These are phyloP conservation scores for Pseudocercospora pini-densiflorae DNA, from an alignment of 2,329 filamentous ascomycete species.

Conservation along the genomic window DNA sequence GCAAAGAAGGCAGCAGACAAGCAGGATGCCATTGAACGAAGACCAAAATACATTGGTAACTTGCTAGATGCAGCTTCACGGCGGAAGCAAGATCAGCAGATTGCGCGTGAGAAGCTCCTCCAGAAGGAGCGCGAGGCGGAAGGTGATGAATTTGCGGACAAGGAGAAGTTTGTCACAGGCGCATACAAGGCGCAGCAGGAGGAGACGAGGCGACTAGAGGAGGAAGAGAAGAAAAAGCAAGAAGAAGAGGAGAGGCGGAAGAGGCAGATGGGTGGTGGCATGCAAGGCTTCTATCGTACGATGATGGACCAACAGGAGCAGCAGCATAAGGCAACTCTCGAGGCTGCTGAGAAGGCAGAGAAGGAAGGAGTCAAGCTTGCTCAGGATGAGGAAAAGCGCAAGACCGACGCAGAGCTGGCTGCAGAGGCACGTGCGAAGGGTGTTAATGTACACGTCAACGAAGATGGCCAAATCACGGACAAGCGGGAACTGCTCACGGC, in stretches of 20 bases:
- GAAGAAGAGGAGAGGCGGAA: constrained; percentile 70
- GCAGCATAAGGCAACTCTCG: constrained; percentile 70
- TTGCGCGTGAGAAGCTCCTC: constrained; percentile 80
- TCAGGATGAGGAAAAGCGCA: constrained; percentile 42
- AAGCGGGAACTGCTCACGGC: constrained; percentile 79
- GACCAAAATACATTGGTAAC: constrained; percentile 78
- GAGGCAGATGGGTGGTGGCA: constrained; percentile 61
- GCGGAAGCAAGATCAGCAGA: constrained; percentile 75
- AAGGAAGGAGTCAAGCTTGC: constrained; percentile 39
- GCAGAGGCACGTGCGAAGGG: constrained; percentile 68
- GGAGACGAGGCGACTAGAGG: constrained; percentile 71
- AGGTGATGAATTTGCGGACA: constrained; percentile 79
- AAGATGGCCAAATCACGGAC: constrained; percentile 82
- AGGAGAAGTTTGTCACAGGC: constrained; percentile 84
- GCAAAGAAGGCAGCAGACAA: constrained; percentile 61
- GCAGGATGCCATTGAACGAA: constrained; percentile 61
- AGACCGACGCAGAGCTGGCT: constrained; percentile 65
- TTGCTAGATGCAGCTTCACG: constrained; percentile 74
- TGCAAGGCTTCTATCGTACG: constrained; percentile 78
- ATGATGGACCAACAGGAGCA: constrained; percentile 73
- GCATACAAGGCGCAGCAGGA: constrained; percentile 83
- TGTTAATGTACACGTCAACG: constrained; percentile 71
- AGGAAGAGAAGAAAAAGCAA: constrained; percentile 70
- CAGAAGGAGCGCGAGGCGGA: constrained; percentile 78
- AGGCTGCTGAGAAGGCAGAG: constrained; percentile 56